Evolutionary conservation across 2,329 filamentous ascomycete genomes (phyloP).

Genomic region (Pyrenochaeta sp.): DNA sequence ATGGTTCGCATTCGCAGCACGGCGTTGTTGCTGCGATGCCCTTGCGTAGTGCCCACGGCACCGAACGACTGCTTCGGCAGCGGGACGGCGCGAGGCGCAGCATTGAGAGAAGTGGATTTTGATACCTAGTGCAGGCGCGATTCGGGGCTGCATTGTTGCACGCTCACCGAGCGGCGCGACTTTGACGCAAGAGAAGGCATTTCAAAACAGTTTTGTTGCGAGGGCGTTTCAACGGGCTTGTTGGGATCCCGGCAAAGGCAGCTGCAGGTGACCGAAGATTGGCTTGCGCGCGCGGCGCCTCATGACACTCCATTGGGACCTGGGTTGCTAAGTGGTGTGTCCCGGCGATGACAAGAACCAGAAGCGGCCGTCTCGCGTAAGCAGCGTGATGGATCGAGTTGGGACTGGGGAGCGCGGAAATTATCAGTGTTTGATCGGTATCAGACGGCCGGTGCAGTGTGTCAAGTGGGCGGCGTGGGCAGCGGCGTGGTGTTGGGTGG

Average conservation of each 20-base stretch:
- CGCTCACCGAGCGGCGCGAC: too few species aligned
- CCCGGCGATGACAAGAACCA: slow-evolving; percentile 16
- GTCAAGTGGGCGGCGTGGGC: slow-evolving; percentile 20
- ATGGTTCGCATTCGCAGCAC: neutral
- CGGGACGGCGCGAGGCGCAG: slow-evolving; percentile 33
- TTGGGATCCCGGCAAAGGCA: slow-evolving; percentile 17
- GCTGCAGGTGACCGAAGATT: slow-evolving; percentile 21
- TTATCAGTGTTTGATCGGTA: slow-evolving; percentile 14
- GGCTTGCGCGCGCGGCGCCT: slow-evolving; percentile 11
- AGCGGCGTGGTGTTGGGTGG: slow-evolving; percentile 14
- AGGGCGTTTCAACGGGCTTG: slow-evolving; percentile 7
- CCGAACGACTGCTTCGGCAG: slow-evolving; percentile 16
- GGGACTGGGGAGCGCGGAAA: slow-evolving; percentile 23
- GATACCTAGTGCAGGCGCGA: too few species aligned
- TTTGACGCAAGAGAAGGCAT: too few species aligned
- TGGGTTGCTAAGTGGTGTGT: slow-evolving; percentile 16
- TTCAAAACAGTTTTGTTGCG: neutral
- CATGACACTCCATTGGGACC: slow-evolving; percentile 16
- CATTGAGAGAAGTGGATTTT: slow-evolving; percentile 18
- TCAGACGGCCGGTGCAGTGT: slow-evolving; percentile 5
- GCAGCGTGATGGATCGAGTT: slow-evolving; percentile 19
- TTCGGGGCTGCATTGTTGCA: too few species aligned
- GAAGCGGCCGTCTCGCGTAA: slow-evolving; percentile 28
- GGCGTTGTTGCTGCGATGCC: neutral
- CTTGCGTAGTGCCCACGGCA: slow-evolving; percentile 11